These are phyloP conservation scores for Yamadazyma triangularis DNA, from an alignment of 1,139 yeast genomes.

Conservation along the genomic window DNA sequence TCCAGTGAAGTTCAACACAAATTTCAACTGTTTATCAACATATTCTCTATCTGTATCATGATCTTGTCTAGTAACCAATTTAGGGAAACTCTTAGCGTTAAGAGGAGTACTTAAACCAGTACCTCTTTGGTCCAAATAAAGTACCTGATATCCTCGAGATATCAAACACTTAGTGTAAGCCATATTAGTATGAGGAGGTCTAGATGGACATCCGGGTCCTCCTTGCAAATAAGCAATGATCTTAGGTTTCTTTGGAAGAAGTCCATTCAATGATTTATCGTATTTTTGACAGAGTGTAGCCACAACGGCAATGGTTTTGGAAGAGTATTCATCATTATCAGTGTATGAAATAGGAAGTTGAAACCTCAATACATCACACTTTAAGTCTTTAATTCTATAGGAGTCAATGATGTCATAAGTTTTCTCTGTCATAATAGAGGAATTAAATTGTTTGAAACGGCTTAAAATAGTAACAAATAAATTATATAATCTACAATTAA, in stretches of 20 bases:
- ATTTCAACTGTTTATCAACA: slow-evolving; percentile 26
- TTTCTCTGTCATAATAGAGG: slow-evolving; percentile 6
- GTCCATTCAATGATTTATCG: slow-evolving; percentile 10
- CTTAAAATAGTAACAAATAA: too few species aligned
- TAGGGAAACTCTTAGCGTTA: slow-evolving; percentile 25
- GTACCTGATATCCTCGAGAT: slow-evolving; percentile 41
- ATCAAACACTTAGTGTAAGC: slow-evolving; percentile 36
- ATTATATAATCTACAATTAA: too few species aligned
- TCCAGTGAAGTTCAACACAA: slow-evolving; percentile 44
- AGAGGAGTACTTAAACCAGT: slow-evolving; percentile 50
- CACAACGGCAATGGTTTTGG: slow-evolving; percentile 21
- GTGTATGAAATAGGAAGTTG: slow-evolving; percentile 25
- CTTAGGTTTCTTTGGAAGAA: slow-evolving; percentile 26
- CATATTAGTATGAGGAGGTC: slow-evolving; percentile 30
- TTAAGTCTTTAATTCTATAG: slow-evolving; percentile 22
- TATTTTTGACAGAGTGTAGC: slow-evolving; percentile 34
- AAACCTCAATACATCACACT: slow-evolving; percentile 23
- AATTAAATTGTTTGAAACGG: too few species aligned
- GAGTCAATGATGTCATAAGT: slow-evolving; percentile 20
- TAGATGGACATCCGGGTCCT: slow-evolving; percentile 54
- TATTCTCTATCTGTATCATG: slow-evolving; percentile 16
- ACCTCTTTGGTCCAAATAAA: slow-evolving; percentile 55
- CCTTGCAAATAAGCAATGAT: slow-evolving; percentile 49
- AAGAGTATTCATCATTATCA: slow-evolving; percentile 5
- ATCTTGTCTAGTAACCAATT: slow-evolving; percentile 12